These are phyloP conservation scores for Neurospora cerealis DNA, from an alignment of 495 filamentous ascomycete genomes.

Conservation along the genomic window DNA sequence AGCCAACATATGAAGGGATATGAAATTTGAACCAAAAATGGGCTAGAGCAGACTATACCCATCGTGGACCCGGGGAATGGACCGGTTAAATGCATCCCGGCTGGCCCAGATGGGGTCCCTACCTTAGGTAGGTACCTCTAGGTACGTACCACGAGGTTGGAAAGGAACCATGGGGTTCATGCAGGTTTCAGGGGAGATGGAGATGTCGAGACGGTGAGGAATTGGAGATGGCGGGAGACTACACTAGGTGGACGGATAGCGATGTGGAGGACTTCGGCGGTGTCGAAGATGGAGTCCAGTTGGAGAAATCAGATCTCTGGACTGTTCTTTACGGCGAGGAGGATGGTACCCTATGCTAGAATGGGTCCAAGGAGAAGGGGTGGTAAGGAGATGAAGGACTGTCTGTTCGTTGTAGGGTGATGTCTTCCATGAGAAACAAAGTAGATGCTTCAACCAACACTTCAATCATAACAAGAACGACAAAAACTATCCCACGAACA, in stretches of 20 bases:
- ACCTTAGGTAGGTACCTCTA: too few species aligned
- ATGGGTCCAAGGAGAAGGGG: background rate
- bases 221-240: background rate
- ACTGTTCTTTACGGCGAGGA: background rate
- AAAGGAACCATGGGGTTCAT: too few species aligned
- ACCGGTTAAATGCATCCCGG: background rate
- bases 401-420: background rate
- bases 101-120: background rate
- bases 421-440: background rate
- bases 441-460: background rate
- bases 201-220: background rate
- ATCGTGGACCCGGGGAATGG: background rate
- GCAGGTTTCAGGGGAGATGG: background rate
- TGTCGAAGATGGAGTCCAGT: background rate
- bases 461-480: too few species aligned
- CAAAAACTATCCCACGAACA: too few species aligned
- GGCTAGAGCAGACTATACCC: background rate
- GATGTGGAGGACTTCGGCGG: background rate
- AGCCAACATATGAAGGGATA: too few species aligned
- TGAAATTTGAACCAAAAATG: too few species aligned
- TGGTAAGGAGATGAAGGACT: too few species aligned
- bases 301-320: background rate
- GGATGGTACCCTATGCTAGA: too few species aligned
- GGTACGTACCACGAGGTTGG: too few species aligned
- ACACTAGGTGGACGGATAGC: background rate